Evolutionary conservation across 2,329 filamentous ascomycete species (phyloP), one percentile per base, ranked within the genome.

Genomic region (Neocatenulostroma microsporum): DNA sequence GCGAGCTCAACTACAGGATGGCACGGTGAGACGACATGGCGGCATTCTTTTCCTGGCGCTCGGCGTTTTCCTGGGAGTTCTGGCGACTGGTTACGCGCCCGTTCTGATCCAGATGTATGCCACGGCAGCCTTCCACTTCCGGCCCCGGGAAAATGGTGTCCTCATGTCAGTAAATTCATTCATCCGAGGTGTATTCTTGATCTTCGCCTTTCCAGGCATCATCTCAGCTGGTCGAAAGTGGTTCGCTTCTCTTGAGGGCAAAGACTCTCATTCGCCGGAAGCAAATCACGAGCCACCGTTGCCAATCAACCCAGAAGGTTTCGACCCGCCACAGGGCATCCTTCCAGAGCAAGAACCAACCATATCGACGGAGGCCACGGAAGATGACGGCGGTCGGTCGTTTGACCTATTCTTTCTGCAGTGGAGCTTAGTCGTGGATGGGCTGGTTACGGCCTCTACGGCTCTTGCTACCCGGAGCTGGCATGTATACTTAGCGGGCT

Each of bases 351-450:
- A 21, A 10, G 30, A 23, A 14, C 30, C 18, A 14, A 2, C 20
- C 18, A 32, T 21, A n/a, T 20, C 19, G n/a, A 9, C 10, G 14
- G 30, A 32, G 20, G 14, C 11, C 23, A n/a, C 20, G 5, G 19
- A 10, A 33, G 30, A 21, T 15, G 18, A 23, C 20, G 11, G 18
- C 19, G 30, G 30, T 13, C 10, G 30, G 15, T 5, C 19, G 21
- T 31, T 31, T 13, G 29, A 31, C 17, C 12, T 31, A 19, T 31
- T 31, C 29, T 31, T 31, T 19, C 14, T 31, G 11, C 29, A 19
- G 6, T 31, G 29, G 29, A 31, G 29, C 17, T 19, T 31, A 15
- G 14, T 31, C 29, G 19, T 31, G 14, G 29, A 31, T 31, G 29
- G 14, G 17, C 21, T 31, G 5, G 29, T 31, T n/a, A 31, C 29